A percentile compares a stretch with the other conserved stretches of the same genome.
phyloP scores from a whole-genome alignment of 108 stramenopile genomes.

The Aurantiochytrium sp. region DNA sequence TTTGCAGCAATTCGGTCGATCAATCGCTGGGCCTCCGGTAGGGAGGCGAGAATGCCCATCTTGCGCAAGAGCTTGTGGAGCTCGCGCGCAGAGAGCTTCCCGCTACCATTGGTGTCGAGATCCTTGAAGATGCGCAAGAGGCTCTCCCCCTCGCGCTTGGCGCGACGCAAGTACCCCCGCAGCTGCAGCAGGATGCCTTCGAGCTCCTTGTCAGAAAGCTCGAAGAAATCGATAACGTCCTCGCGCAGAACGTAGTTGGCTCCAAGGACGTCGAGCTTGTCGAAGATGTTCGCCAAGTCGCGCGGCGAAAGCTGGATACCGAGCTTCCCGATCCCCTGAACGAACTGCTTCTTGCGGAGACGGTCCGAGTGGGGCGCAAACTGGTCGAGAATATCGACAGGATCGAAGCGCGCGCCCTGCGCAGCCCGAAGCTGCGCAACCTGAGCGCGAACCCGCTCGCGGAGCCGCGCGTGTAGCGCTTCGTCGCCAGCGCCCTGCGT shows the following conservation, averaged over 20 bases:
- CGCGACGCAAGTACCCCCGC: neutral
- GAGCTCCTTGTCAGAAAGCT: neutral
- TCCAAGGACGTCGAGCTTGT: neutral
- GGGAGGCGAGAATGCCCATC: slow-evolving; percentile 9
- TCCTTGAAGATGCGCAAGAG: neutral
- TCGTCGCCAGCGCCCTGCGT: neutral
- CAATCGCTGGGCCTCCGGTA: neutral
- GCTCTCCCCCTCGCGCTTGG: neutral
- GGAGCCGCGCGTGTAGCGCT: neutral
- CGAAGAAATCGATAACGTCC: neutral
- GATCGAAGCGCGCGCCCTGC: neutral
- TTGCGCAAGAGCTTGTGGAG: neutral
- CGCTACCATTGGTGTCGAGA: neutral
- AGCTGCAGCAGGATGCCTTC: neutral
- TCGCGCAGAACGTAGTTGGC: neutral
- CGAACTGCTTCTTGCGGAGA: neutral
- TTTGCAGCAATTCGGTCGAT: neutral
- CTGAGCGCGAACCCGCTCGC: neutral
- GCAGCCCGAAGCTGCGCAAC: neutral
- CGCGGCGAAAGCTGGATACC: neutral
- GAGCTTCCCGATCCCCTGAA: neutral
- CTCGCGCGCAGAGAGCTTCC: neutral
- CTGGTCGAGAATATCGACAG: neutral
- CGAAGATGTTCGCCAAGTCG: neutral
- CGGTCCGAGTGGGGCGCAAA: neutral